Evolutionary conservation across 2,329 filamentous ascomycete species (phyloP), one percentile per base, ranked within the genome.

Genomic region (Furcasterigmium furcatum): DNA sequence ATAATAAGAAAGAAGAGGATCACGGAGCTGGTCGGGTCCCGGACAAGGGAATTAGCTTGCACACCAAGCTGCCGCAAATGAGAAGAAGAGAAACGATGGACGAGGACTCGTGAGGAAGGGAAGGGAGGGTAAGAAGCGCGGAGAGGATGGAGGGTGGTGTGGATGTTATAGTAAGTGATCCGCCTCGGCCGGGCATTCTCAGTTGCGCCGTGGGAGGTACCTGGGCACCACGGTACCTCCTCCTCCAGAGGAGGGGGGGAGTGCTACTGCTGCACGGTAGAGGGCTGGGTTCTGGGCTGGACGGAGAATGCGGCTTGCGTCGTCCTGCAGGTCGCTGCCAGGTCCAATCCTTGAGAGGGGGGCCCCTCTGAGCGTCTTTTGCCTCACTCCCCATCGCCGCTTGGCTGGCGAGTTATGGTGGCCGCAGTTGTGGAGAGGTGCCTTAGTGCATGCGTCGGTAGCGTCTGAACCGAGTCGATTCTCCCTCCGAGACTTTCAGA

Each of bases 61-160:
- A 79, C 81, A 73, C 79, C 78, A 18, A 75, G 72, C 72, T 73
- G 70, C 75, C 73, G 71, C 68, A 71, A 73, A 71, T 73, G 65
- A 71, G 67, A 73, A 76, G 72, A 77, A 77, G 73, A 73, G 71
- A 77, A 36, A 76, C 61, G 71, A 67, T 67, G 71, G 75, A 80
- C 73, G 75, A 75, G 65, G 70, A 68, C 67, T 80, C 76, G 76
- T 79, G 72, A 74, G 65, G 72, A 75, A 63, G 64, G 62, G 68
- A 65, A 68, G 62, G 65, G 66, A 70, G 65, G 68, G 68, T 71
- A 53, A 69, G 67, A 67, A 69, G 62, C 58, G 67, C 64, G 64
- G 64, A 68, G 64, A 59, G 60, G 48, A 60, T 55, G 54, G 66
- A 65, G 70, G 71, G 71, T 72, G 69, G 67, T 69, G 72, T 27